A percentile compares a stretch with the other conserved stretches of the same genome.
These are phyloP conservation scores for Salix brachista DNA, from an alignment of 345 rosid genomes.

Conservation along the genomic window DNA sequence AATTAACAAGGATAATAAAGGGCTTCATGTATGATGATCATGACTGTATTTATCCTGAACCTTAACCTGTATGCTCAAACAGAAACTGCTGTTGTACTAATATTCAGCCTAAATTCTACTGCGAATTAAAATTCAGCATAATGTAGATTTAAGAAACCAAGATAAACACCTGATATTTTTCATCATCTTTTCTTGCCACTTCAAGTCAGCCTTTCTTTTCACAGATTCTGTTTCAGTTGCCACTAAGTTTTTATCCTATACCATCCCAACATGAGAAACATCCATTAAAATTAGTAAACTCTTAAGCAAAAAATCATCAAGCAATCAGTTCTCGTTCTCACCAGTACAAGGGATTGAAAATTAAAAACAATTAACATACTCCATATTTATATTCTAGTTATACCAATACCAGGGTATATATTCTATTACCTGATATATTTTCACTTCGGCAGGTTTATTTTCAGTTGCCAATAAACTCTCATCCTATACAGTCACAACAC, in stretches of 20 bases:
- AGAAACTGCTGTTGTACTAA: no score
- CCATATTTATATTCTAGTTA: not conserved
- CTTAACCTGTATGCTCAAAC: no score
- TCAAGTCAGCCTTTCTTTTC: conserved; percentile 12
- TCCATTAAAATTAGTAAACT: not conserved
- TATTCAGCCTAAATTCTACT: no score
- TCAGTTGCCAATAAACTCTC: conserved; percentile 12
- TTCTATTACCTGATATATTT: not conserved
- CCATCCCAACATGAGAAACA: not conserved
- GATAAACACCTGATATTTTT: conserved; percentile 5
- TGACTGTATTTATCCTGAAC: no score
- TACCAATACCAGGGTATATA: not conserved
- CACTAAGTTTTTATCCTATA: conserved; percentile 6
- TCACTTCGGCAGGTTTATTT: conserved; percentile 1
- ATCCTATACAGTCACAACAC: conserved; percentile 10
- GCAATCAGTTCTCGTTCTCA: not conserved
- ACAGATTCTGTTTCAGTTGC: conserved; percentile 9
- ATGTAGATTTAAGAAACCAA: no score
- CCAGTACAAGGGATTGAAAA: no score
- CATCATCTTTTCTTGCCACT: conserved; percentile 15
- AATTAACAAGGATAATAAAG: no score
- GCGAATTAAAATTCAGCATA: no score
- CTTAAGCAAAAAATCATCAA: not conserved
- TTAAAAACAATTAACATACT: not conserved
- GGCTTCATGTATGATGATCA: no score